Percentiles rank a stretch among this genome's conserved stretches.
Conservation (phyloP, 164 flowering plant genomes). For the Vitis labrusca region DNA sequence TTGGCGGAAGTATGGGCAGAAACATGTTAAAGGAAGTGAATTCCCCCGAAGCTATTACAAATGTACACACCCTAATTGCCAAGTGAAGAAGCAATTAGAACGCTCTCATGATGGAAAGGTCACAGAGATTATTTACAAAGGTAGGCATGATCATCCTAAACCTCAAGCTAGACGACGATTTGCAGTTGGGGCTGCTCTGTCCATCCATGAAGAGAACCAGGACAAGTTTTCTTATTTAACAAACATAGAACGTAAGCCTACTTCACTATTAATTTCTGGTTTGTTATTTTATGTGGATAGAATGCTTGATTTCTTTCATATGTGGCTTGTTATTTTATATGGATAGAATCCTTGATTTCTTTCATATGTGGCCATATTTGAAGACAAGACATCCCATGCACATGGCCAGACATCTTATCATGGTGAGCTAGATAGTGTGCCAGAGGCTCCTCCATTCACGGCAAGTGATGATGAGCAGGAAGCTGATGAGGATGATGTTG, state of each 20-base stretch:
- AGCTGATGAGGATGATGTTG: slow-evolving; percentile 52
- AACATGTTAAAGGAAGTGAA: slow-evolving; percentile 76
- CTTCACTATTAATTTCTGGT: neutral
- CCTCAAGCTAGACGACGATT: slow-evolving; percentile 67
- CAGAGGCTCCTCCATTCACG: slow-evolving; percentile 40
- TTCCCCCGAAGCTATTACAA: slow-evolving; percentile 78
- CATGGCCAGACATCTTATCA: slow-evolving; percentile 34
- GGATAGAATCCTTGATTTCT: slow-evolving; percentile 6
- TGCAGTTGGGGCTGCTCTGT: slow-evolving; percentile 38
- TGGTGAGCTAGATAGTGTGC: slow-evolving; percentile 38
- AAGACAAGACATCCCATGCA: slow-evolving; percentile 33
- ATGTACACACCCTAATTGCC: slow-evolving; percentile 82
- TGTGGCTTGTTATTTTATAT: neutral
- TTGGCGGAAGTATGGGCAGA: slow-evolving; percentile 87
- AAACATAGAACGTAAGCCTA: slow-evolving; percentile 44
- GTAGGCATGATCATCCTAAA: slow-evolving; percentile 82
- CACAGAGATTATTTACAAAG: slow-evolving; percentile 74
- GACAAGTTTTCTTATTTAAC: slow-evolving; percentile 33
- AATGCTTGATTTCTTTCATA: neutral
- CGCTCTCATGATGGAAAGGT: slow-evolving; percentile 74
- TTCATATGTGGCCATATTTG: neutral
- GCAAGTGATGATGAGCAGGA: slow-evolving; percentile 44
- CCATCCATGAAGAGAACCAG: slow-evolving; percentile 58
- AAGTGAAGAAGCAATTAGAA: slow-evolving; percentile 78
- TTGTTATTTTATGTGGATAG: neutral